phyloP scores from a whole-genome alignment of 352 stramenopile species.

The Pilasporangium apinafurcum region DNA sequence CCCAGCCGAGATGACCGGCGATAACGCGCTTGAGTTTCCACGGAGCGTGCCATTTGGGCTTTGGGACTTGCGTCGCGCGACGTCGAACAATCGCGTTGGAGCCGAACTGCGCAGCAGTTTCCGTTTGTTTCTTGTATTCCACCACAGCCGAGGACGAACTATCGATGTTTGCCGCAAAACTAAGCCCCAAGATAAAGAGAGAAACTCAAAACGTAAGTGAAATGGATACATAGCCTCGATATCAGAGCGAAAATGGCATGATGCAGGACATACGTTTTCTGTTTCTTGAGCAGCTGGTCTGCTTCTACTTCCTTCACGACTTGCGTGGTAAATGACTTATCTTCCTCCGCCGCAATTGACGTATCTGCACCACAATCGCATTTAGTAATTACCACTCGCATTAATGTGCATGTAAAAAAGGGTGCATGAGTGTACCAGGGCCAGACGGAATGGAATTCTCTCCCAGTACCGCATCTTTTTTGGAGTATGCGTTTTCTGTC shows the following conservation, averaged over 20 bases:
- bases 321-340: constrained; percentile 38
- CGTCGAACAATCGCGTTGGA: constrained; percentile 66
- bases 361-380: constrained; percentile 1
- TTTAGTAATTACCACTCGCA: too few species aligned
- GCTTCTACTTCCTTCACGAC: constrained; percentile 51
- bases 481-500: constrained; percentile 6
- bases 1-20: constrained; percentile 94
- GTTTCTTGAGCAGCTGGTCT: constrained; percentile 33
- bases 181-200: constrained; percentile 1
- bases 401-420: not conserved
- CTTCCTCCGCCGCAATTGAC: constrained; percentile 1
- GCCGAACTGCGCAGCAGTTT: constrained; percentile 43
- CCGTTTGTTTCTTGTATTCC: constrained; percentile 53
- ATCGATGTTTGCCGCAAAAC: constrained; percentile 14
- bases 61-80: constrained; percentile 87
- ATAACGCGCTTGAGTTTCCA: constrained; percentile 98
- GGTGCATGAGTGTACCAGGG: not conserved
- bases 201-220: not conserved
- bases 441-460: constrained; percentile 4
- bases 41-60: constrained; percentile 97
- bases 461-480: constrained; percentile 9
- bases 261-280: constrained; percentile 29
- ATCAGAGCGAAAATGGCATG: not conserved
- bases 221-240: too few species aligned
- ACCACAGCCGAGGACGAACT: constrained; percentile 33